Conservation (phyloP, 495 filamentous ascomycete species). For the Usnea hakonensis region DNA sequence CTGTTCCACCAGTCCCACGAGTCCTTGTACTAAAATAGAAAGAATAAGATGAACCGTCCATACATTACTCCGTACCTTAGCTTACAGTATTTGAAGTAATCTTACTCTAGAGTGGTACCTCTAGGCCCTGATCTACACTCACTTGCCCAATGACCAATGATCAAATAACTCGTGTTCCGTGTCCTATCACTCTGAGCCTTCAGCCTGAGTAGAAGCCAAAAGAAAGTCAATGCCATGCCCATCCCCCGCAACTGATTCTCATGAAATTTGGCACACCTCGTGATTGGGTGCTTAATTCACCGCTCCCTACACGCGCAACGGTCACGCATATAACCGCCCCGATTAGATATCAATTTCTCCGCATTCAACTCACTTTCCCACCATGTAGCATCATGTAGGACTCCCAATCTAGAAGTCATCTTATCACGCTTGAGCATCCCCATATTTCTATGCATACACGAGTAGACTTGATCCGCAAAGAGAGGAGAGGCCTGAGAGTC, state of each 20-base stretch:
- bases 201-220: background rate
- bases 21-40: too few relatives aligned
- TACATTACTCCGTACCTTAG: too few relatives aligned
- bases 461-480: background rate
- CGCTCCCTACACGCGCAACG: background rate
- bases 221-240: background rate
- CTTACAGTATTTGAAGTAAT: too few relatives aligned
- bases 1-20: too few relatives aligned
- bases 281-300: slow-evolving; percentile 2
- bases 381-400: background rate
- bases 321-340: background rate
- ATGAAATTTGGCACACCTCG: background rate
- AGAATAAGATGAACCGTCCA: too few relatives aligned
- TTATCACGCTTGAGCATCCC: background rate
- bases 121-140: too few relatives aligned
- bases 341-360: background rate
- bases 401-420: background rate
- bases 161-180: too few relatives aligned
- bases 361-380: background rate
- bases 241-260: background rate
- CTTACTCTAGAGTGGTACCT: too few relatives aligned
- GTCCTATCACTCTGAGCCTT: too few relatives aligned
- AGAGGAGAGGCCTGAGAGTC: too few relatives aligned
- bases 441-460: background rate
- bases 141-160: too few relatives aligned